These are phyloP conservation scores for Musa schizocarpa DNA, from an alignment of 176 grass and related monocot species.

Conservation along the genomic window DNA sequence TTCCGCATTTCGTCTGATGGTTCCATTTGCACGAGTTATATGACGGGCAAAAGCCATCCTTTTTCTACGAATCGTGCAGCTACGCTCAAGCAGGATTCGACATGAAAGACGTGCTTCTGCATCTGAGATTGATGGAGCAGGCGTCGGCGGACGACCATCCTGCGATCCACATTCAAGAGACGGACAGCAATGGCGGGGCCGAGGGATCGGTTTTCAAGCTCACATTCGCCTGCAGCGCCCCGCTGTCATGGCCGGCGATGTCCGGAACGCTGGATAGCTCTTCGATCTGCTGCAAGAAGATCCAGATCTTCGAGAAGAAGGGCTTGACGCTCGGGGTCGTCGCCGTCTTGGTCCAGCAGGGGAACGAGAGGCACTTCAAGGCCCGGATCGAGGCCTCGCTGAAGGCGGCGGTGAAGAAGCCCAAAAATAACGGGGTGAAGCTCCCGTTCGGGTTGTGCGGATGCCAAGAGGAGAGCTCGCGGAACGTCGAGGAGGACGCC, in stretches of 20 bases:
- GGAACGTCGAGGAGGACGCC: slow-evolving; percentile 74
- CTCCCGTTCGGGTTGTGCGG: slow-evolving; percentile 91
- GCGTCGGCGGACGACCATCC: slow-evolving; percentile 60
- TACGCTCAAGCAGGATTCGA: slow-evolving; percentile 89
- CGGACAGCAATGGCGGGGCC: slow-evolving; percentile 22
- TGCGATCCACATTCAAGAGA: slow-evolving; percentile 56
- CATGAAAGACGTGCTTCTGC: slow-evolving; percentile 89
- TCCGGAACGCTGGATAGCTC: slow-evolving; percentile 67
- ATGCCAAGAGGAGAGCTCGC: slow-evolving; percentile 89
- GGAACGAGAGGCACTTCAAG: slow-evolving; percentile 64
- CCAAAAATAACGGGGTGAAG: slow-evolving; percentile 70
- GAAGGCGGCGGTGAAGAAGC: slow-evolving; percentile 60
- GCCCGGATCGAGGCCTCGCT: slow-evolving; percentile 51
- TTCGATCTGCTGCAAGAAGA: slow-evolving; percentile 81
- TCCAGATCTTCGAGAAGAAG: slow-evolving; percentile 98
- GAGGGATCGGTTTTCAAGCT: slow-evolving; percentile 60
- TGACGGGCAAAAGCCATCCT: not conserved
- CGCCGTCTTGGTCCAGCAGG: slow-evolving; percentile 52
- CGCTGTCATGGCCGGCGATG: slow-evolving; percentile 88
- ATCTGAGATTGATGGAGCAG: slow-evolving; percentile 77
- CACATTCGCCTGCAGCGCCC: slow-evolving; percentile 70
- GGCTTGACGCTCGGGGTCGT: slow-evolving; percentile 79
- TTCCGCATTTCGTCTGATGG: not conserved
- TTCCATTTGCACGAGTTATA: not conserved
- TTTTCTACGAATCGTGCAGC: slow-evolving; percentile 27